Evolutionary conservation across 2,329 filamentous ascomycete species (phyloP).

Genomic region (Sodiomyces alkalinus): DNA sequence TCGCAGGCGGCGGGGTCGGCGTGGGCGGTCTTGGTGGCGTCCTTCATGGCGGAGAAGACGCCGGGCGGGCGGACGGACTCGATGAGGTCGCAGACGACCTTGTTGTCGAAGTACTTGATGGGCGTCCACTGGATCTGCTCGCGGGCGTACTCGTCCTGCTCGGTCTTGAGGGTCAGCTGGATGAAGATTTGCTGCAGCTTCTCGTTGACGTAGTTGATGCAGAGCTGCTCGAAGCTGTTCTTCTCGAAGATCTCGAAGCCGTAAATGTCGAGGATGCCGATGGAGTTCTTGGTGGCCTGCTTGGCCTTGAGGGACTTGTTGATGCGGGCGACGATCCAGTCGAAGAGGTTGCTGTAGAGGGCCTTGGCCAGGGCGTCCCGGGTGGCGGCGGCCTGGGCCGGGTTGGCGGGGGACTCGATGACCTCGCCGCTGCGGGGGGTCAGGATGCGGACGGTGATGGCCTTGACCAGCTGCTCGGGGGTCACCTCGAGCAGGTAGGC

Average conservation of each 20-base stretch:
- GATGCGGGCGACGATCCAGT: constrained; percentile 92
- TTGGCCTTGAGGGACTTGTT: constrained; percentile 76
- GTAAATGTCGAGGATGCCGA: constrained; percentile 97
- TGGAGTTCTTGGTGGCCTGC: constrained; percentile 62
- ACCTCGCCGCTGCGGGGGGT: constrained; percentile 50
- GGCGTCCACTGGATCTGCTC: constrained; percentile 98
- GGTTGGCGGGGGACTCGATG: constrained; percentile 68
- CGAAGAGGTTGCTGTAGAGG: constrained; percentile 96
- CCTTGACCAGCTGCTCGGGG: constrained; percentile 63
- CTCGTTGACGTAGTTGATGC: constrained; percentile 99
- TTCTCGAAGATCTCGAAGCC: constrained; percentile 99
- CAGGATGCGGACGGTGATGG: constrained; percentile 78
- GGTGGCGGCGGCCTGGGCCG: constrained; percentile 70
- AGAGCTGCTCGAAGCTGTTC: constrained; percentile 97
- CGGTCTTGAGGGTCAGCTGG: constrained; percentile 86
- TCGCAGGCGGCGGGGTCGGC: constrained; percentile 90
- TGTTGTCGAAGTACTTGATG: constrained; percentile 99
- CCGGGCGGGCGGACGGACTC: constrained; percentile 82
- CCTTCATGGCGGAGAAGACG: constrained; percentile 90
- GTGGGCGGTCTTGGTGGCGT: constrained; percentile 96
- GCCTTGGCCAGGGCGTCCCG: constrained; percentile 85
- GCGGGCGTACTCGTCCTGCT: constrained; percentile 91
- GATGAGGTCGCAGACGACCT: constrained; percentile 93
- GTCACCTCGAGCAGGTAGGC: constrained; percentile 89
- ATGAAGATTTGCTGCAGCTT: constrained; percentile 99